phyloP scores from a whole-genome alignment of 768 basidiomycete genomes.

The Boletus reticulatus region DNA sequence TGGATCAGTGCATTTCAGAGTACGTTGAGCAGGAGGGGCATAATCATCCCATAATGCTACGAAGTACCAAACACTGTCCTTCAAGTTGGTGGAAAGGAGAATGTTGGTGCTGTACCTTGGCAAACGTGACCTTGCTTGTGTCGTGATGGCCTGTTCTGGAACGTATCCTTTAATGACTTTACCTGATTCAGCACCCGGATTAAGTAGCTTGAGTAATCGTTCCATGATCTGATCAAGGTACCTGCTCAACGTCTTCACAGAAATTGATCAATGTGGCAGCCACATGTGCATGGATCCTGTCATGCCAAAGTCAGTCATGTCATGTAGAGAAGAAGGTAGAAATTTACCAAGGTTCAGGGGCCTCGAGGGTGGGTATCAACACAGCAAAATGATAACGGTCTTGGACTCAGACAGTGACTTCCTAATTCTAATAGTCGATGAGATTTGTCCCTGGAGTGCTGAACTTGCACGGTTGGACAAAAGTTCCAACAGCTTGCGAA shows the following conservation, averaged over 20 bases:
- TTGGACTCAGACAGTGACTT: slow-evolving; percentile 81
- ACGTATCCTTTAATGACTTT: slow-evolving; percentile 57
- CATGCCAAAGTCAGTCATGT: neutral
- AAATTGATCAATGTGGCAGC: slow-evolving; percentile 89
- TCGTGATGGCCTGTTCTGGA: slow-evolving; percentile 86
- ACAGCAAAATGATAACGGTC: slow-evolving; percentile 66
- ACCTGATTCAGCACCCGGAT: slow-evolving; percentile 46
- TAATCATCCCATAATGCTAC: slow-evolving; percentile 74
- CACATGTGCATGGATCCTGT: slow-evolving; percentile 82
- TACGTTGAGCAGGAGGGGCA: slow-evolving; percentile 78
- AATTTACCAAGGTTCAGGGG: slow-evolving; percentile 65
- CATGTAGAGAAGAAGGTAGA: neutral
- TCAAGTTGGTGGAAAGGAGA: neutral
- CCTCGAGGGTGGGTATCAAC: slow-evolving; percentile 71
- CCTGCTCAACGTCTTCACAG: slow-evolving; percentile 79
- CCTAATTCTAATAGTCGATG: slow-evolving; percentile 37
- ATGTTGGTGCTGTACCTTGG: slow-evolving; percentile 43
- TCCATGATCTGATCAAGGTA: slow-evolving; percentile 82
- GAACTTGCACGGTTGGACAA: too few species aligned
- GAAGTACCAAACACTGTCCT: neutral
- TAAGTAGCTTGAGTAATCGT: slow-evolving; percentile 54
- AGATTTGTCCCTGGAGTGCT: neutral
- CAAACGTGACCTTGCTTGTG: slow-evolving; percentile 76
- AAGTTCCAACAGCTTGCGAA: too few species aligned
- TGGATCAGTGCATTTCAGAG: slow-evolving; percentile 62